phyloP scores from a whole-genome alignment of 805 yeast species.

The Lipomyces chichibuensis region DNA sequence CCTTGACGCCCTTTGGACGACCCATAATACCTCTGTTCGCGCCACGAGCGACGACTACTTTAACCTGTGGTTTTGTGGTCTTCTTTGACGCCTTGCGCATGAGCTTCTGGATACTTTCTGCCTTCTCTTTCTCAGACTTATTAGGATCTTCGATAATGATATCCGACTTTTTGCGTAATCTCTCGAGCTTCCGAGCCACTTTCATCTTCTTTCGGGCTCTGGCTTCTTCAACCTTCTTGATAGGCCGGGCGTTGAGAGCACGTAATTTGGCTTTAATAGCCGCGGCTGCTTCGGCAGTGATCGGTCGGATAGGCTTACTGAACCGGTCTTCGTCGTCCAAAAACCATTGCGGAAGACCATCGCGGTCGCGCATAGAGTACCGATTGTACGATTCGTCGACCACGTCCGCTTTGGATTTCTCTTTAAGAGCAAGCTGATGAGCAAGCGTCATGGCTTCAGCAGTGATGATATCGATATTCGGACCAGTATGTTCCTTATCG shows the following conservation, averaged over 20 bases:
- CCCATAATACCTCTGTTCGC: constrained; percentile 83
- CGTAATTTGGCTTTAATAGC: constrained; percentile 75
- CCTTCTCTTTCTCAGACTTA: constrained; percentile 90
- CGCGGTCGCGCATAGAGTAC: constrained; percentile 87
- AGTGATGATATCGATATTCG: constrained; percentile 79
- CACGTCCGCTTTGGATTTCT: constrained; percentile 72
- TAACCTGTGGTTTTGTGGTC: constrained; percentile 72
- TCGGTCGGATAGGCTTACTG: constrained; percentile 81
- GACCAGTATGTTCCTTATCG: constrained; percentile 26
- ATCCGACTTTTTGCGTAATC: constrained; percentile 90
- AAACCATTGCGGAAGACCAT: constrained; percentile 96
- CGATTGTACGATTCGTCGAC: constrained; percentile 92
- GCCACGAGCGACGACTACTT: constrained; percentile 87
- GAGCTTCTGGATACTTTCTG: constrained; percentile 85
- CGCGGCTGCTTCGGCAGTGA: constrained; percentile 88
- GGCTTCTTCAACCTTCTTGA: constrained; percentile 98
- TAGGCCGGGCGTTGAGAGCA: constrained; percentile 93
- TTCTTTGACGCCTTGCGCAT: constrained; percentile 76
- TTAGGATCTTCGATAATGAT: constrained; percentile 82
- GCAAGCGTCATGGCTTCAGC: constrained; percentile 98
- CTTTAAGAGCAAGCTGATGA: constrained; percentile 90
- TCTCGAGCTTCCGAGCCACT: constrained; percentile 82
- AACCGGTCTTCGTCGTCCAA: constrained; percentile 87
- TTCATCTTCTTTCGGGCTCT: constrained; percentile 95
- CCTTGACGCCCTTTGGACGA: constrained; percentile 95